Percentiles rank a stretch among this genome's conserved stretches.
Conservation (phyloP, 768 basidiomycete genomes). For the Rhodotorula graminis region DNA sequence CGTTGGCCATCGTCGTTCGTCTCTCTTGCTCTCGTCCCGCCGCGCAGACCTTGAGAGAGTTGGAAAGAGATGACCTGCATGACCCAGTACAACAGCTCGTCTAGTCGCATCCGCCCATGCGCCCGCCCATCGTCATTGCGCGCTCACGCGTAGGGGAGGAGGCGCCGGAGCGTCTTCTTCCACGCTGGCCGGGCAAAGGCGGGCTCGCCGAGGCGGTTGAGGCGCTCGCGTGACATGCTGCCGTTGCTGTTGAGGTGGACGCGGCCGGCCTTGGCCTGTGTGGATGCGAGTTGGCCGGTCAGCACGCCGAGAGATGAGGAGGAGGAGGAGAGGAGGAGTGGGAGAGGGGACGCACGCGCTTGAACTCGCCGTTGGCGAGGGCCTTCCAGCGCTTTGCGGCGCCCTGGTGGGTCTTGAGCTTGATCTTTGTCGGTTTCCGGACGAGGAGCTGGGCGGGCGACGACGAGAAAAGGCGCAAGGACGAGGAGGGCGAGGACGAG, state of each 20-base stretch:
- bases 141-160: conserved; percentile 43
- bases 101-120: too few relatives aligned
- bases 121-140: too few relatives aligned
- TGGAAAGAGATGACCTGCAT: too few relatives aligned
- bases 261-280: conserved; percentile 22
- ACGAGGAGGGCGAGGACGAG: background rate
- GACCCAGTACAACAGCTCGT: background rate
- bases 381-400: conserved; percentile 48
- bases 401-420: conserved; percentile 49
- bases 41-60: too few relatives aligned
- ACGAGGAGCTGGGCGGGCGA: background rate
- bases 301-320: background rate
- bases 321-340: background rate
- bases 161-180: conserved; percentile 40
- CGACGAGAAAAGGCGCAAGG: background rate
- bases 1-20: too few relatives aligned
- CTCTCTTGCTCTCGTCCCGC: background rate
- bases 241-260: conserved; percentile 40
- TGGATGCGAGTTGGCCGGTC: background rate
- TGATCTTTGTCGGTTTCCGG: conserved; percentile 39
- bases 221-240: conserved; percentile 43
- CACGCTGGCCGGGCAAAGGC: conserved; percentile 44
- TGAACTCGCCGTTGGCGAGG: conserved; percentile 46
- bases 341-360: conserved; percentile 42
- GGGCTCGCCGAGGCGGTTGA: conserved; percentile 46